Evolutionary conservation across 2,329 filamentous ascomycete genomes (phyloP).

Genomic region (Orbilia oligospora): DNA sequence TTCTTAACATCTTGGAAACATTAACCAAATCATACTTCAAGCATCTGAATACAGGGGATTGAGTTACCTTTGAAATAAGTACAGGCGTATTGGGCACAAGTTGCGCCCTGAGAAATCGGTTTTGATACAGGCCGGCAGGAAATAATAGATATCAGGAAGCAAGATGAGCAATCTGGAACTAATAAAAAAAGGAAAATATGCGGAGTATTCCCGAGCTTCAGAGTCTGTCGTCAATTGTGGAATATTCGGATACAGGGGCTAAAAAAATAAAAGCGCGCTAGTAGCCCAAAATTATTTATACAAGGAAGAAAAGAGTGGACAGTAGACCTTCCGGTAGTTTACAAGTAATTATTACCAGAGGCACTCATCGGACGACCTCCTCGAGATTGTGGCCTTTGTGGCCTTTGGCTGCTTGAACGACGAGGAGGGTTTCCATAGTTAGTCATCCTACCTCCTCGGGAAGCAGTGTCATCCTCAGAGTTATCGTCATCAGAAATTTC

Average conservation of each 20-base stretch:
- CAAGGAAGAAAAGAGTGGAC: neutral
- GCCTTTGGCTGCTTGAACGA: neutral
- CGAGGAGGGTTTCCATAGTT: neutral
- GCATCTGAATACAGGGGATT: neutral
- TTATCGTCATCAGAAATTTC: constrained; percentile 38
- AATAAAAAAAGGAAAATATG: neutral
- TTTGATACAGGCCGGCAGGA: neutral
- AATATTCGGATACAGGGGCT: neutral
- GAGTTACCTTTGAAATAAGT: neutral
- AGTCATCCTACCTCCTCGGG: constrained; percentile 5
- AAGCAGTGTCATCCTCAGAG: constrained; percentile 26
- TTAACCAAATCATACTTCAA: neutral
- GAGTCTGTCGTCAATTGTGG: neutral
- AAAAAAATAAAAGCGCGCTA: neutral
- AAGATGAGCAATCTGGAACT: neutral
- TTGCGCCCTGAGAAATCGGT: neutral
- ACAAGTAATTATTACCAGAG: constrained; percentile 2
- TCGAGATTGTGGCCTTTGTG: constrained; percentile 5
- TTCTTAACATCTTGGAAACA: neutral
- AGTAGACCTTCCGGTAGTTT: neutral
- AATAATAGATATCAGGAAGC: neutral
- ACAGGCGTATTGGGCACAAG: neutral
- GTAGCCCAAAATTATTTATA: neutral
- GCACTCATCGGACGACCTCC: neutral
- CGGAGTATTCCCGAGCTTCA: no score